These are phyloP conservation scores for Aureobasidium subglaciale DNA, from an alignment of 2,329 filamentous ascomycete genomes.

Conservation along the genomic window DNA sequence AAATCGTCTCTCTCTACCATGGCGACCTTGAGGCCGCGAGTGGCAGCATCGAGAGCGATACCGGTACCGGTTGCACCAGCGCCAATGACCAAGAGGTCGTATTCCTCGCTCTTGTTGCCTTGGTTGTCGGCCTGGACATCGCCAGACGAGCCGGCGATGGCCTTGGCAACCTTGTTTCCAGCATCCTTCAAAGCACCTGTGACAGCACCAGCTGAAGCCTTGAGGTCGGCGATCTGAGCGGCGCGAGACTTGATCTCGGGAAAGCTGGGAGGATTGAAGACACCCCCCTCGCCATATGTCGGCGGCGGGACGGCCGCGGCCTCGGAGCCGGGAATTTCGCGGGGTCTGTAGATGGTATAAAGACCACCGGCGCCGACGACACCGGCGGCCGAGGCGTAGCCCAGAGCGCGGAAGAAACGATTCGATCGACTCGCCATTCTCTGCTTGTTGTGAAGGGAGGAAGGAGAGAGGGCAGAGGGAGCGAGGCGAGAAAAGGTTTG, in stretches of 20 bases:
- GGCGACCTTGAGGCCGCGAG: constrained; percentile 70
- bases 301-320: constrained; percentile 63
- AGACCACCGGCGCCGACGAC: constrained; percentile 49
- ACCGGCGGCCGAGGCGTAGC: constrained; percentile 52
- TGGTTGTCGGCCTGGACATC: constrained; percentile 24
- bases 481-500: not conserved
- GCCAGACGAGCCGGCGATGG: constrained; percentile 23
- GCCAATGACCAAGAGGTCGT: constrained; percentile 73
- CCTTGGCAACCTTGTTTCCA: constrained; percentile 37
- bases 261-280: constrained; percentile 60
- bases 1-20: constrained; percentile 80
- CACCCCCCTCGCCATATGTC: constrained; percentile 60
- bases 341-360: constrained; percentile 60
- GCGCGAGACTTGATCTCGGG: constrained; percentile 55
- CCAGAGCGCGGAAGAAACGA: constrained; percentile 46
- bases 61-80: constrained; percentile 73
- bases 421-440: constrained; percentile 15
- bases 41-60: constrained; percentile 74
- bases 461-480: not conserved
- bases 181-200: constrained; percentile 33
- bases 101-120: constrained; percentile 43
- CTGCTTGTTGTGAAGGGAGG: constrained; percentile 2
- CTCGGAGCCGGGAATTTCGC: constrained; percentile 64
- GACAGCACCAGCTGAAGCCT: constrained; percentile 41
- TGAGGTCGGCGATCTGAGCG: constrained; percentile 58